Evolutionary conservation across 2,329 filamentous ascomycete species (phyloP), one percentile per base, ranked within the genome.

Genomic region (Apiospora hydei): DNA sequence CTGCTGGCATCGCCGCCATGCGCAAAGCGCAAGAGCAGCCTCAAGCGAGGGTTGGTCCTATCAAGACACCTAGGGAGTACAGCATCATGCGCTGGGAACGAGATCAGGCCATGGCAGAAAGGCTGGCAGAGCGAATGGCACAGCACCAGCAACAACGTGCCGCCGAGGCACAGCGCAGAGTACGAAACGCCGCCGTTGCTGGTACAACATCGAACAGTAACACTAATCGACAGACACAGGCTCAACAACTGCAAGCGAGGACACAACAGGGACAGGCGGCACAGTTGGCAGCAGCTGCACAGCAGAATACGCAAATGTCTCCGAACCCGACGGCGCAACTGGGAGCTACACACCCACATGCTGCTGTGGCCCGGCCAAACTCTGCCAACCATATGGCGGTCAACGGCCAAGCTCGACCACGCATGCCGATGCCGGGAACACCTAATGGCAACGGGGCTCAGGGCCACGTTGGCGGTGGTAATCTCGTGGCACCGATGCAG

Each of bases 71-170:
- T 0, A 90, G 94, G 77, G 94, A 98, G 76, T 98, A 98, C 80
- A 98, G 95, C 79, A 88, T 94, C 70, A 88, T 98, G 79, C 95
- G 96, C 77, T 92, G 93, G 83, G 96, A 98, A 79, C 90, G 94
- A 64, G 96, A 98, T 77, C 87, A 95, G 78, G 87, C 88, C 71
- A 82, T 92, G 76, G 87, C 87, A 43, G 89, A 92, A 79, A 88
- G 87, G 74, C 78, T 92, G 71, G 87, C 87, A 26, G 89, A 92
- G 79, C 87, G 88, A 78, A 86, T 91, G 84, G 84, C 85, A 69
- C 84, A 87, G 74, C 85, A 85, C 75, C 85, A 87, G 75, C 88
- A 90, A 78, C 88, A 90, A 78, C 91, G 93, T 16, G 67, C 67
- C 80, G 87, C 93, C 72, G 83, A 84, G 77, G 82, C 83, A 73